Evolutionary conservation across 2,329 filamentous ascomycete genomes (phyloP).

Genomic region (Calcarisporium arbuscula): DNA sequence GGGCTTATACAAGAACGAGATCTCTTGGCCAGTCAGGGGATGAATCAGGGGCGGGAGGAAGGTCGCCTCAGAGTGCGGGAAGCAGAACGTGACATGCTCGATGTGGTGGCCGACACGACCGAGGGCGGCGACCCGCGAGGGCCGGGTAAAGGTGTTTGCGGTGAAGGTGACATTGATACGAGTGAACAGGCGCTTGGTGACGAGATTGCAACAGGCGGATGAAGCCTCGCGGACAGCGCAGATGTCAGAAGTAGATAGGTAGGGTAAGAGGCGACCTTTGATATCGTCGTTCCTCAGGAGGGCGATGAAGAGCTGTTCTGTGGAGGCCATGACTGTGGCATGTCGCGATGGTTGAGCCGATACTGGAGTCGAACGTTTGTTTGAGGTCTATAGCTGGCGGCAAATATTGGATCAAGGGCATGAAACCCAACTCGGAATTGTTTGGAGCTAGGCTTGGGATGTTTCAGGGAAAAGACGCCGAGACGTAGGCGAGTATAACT

Average conservation of each 20-base stretch:
- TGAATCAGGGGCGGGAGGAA: constrained; percentile 82
- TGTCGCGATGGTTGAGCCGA: constrained; percentile 29
- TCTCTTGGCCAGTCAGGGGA: constrained; percentile 68
- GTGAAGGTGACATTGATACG: constrained; percentile 65
- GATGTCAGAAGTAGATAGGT: constrained; percentile 44
- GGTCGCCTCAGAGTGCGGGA: constrained; percentile 70
- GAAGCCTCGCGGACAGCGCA: constrained; percentile 59
- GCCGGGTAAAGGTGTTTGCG: constrained; percentile 68
- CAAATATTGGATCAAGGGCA: no score
- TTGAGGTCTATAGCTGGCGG: no score
- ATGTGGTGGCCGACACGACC: constrained; percentile 73
- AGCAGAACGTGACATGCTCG: constrained; percentile 69
- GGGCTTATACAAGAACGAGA: constrained; percentile 75
- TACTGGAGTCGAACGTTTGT: not conserved
- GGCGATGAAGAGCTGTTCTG: constrained; percentile 44
- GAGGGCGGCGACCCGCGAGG: constrained; percentile 66
- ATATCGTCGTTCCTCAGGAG: constrained; percentile 47
- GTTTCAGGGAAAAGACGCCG: no score
- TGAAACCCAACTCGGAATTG: no score
- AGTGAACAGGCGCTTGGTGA: constrained; percentile 64
- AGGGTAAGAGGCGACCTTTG: constrained; percentile 43
- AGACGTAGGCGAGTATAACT: no score
- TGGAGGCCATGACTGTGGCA: constrained; percentile 47
- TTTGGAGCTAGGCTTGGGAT: no score
- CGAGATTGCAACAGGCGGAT: constrained; percentile 63